Evolutionary conservation across 129 eudicot genomes (phyloP), one percentile per base, ranked within the genome.

Genomic region (Sambucus nigra): DNA sequence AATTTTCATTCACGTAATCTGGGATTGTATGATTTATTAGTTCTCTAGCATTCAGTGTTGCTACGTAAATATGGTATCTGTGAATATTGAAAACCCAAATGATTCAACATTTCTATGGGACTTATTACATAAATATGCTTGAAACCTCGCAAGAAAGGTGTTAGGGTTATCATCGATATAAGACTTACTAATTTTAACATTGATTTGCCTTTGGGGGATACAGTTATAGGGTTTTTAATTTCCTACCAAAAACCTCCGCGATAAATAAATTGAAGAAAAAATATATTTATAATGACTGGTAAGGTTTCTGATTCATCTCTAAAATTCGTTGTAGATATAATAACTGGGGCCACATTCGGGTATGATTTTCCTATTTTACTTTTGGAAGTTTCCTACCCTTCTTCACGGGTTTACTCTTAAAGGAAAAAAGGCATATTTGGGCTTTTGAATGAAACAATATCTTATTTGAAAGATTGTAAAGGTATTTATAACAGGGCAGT

Each of bases 81-180:
- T n/a, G n/a, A n/a, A n/a, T n/a, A n/a, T n/a, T n/a, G n/a, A n/a
- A n/a, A n/a, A n/a, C n/a, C n/a, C n/a, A n/a, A n/a, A n/a, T n/a
- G n/a, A n/a, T n/a, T n/a, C n/a, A n/a, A n/a, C n/a, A n/a, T n/a
- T n/a, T n/a, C n/a, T n/a, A n/a, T n/a, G n/a, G n/a, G n/a, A n/a
- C n/a, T n/a, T n/a, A n/a, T n/a, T n/a, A n/a, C n/a, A n/a, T n/a
- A n/a, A n/a, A n/a, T n/a, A n/a, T 40, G 50, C 44, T 12, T 35
- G 42, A 7, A 35, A 35, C 12, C 23, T 58, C 10, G 2, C 29
- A 25, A 41, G 40, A 39, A 20, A 20, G 27, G 53, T 20, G 13
- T 22, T 48, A 48, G 53, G 53, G 27, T 5, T 56, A 16, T n/a
- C n/a, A n/a, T 22, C 14, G 48, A 42, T 15, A 56, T 40, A 40